These are phyloP conservation scores for Macrophomina tecta DNA, from an alignment of 2,329 filamentous ascomycete species.

Conservation along the genomic window DNA sequence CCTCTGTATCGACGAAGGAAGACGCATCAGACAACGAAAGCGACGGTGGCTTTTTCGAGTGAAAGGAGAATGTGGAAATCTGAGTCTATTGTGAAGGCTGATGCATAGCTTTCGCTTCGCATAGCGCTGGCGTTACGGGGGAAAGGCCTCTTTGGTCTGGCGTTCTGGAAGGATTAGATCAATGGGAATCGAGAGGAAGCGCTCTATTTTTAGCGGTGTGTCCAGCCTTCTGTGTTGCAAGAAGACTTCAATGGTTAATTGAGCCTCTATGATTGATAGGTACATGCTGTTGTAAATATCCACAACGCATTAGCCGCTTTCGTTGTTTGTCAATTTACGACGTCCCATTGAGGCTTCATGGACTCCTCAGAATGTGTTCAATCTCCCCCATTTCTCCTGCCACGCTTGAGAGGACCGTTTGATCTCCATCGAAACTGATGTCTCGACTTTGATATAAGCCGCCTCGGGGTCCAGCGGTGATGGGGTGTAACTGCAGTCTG, in stretches of 20 bases:
- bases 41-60: constrained; percentile 48
- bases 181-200: neutral
- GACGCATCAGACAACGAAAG: constrained; percentile 34
- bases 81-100: neutral
- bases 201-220: too few species aligned
- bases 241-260: neutral
- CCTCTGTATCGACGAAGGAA: neutral
- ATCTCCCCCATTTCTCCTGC: neutral
- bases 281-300: neutral
- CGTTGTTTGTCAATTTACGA: neutral
- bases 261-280: neutral
- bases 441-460: constrained; percentile 6
- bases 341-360: neutral
- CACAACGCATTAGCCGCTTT: neutral
- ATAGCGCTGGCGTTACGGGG: constrained; percentile 23
- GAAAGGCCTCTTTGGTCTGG: neutral
- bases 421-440: constrained; percentile 2
- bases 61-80: neutral
- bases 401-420: neutral
- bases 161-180: neutral
- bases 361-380: neutral
- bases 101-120: neutral
- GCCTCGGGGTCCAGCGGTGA: neutral
- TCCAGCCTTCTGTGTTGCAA: neutral
- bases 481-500: neutral